Evolutionary conservation across 768 basidiomycete genomes (phyloP).

Genomic region (Naematelia aurantialba): DNA sequence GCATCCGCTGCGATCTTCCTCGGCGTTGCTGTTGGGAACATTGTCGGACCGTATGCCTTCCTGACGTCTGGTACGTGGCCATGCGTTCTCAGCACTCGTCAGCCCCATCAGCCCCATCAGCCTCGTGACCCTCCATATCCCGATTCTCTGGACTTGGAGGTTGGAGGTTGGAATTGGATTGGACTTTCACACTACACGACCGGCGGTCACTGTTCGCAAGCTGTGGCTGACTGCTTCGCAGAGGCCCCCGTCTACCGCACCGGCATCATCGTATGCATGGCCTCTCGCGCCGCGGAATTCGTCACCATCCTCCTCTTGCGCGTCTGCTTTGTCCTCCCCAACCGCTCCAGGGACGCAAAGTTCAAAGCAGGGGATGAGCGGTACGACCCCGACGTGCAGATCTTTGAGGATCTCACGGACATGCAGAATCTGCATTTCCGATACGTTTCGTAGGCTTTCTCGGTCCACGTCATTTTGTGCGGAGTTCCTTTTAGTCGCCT

Average conservation of each 20-base stretch:
- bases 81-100: background rate
- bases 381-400: conserved; percentile 26
- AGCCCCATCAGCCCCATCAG: too few species aligned
- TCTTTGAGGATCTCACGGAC: conserved; percentile 36
- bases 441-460: conserved; percentile 17
- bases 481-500: too few species aligned
- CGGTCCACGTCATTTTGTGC: too few species aligned
- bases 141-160: too few species aligned
- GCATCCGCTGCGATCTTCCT: conserved; percentile 38
- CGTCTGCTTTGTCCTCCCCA: conserved; percentile 31
- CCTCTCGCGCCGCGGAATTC: conserved; percentile 30
- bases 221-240: background rate
- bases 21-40: conserved; percentile 40
- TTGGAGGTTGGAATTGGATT: too few species aligned
- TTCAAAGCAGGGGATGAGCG: conserved; percentile 30
- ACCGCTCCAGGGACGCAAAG: conserved; percentile 31
- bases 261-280: conserved; percentile 40
- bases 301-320: conserved; percentile 37
- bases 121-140: too few species aligned
- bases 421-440: conserved; percentile 39
- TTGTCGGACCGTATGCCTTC: conserved; percentile 34
- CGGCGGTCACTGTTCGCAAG: too few species aligned
- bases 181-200: too few species aligned
- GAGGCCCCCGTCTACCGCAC: conserved; percentile 39
- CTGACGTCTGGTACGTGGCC: conserved; percentile 1